Base-by-base conservation (phyloP, 163 green algal species). In the Chlamydomonas reinhardtii region DNA sequence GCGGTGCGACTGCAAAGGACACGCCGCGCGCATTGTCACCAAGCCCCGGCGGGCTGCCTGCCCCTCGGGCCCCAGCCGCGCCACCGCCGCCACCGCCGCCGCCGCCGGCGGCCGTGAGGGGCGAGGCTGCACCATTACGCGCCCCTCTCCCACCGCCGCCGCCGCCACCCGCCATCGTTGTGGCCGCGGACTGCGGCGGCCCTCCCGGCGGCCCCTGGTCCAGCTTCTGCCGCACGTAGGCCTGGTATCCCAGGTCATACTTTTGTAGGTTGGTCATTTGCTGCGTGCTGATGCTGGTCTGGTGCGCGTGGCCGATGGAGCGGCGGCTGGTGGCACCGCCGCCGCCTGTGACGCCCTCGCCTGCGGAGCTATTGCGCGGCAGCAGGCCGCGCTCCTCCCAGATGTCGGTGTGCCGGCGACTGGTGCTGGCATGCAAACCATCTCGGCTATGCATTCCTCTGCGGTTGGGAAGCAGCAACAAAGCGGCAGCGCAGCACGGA, bases 221-320 rank as follows among this genome's bases (percentile, higher is more conserved):
- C 6, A 86, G 80, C 70, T 86, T 86, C 70, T 79, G 80, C 34
- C 70, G 69, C 27, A 86, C 80, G 29, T 86, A 86, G 0, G 80
- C 59, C 39, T 82, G 72, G 71, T 87, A 92, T 11, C 89, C 89
- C 3, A 92, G 74, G 71, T 92, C 89, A 62, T 87, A 89, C 71
- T 89, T 83, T 29, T 92, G 75, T 2, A 88, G 68, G 65, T 83
- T 87, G 61, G 82, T 87, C 82, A 87, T 87, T 31, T 90, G 85
- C 48, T 85, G 74, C 52, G 71, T 79, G 64, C 48, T 71, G 27
- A 77, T 77, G 79, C 20, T 85, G 48, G 32, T 54, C 48, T 72
- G 69, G 32, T 78, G 68, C 52, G 20, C 69, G 20, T 43, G 20
- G 31, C 31, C 11, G 68, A 32, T 37, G 39, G 64, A 66, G 65